Evolutionary conservation across 2,329 filamentous ascomycete genomes (phyloP).

Genomic region (Hortaea sp.): DNA sequence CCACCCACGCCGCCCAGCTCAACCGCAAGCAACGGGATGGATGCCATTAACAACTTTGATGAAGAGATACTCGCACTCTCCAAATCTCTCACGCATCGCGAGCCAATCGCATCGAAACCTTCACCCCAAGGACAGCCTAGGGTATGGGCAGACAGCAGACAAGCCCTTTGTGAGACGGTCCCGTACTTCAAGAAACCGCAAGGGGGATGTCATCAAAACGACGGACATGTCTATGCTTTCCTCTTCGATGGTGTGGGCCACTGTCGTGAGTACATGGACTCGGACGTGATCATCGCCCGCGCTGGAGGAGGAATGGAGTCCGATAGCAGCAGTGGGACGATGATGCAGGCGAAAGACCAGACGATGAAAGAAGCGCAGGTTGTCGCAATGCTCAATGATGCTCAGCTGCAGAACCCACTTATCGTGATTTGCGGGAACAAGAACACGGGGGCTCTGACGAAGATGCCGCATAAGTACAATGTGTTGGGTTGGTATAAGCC

Average conservation of each 20-base stretch:
- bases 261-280: constrained; percentile 47
- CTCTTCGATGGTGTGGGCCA: constrained; percentile 48
- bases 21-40: neutral
- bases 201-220: constrained; percentile 45
- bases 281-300: constrained; percentile 53
- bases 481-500: constrained; percentile 61
- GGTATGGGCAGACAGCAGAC: constrained; percentile 49
- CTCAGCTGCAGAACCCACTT: constrained; percentile 40
- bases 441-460: constrained; percentile 39
- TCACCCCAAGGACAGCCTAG: constrained; percentile 31
- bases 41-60: constrained; percentile 1
- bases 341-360: constrained; percentile 40
- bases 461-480: constrained; percentile 49
- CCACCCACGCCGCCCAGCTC: neutral
- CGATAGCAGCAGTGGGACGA: constrained; percentile 36
- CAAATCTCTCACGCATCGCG: constrained; percentile 14
- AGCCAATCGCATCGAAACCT: constrained; percentile 21
- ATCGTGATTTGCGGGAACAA: constrained; percentile 41
- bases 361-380: constrained; percentile 27
- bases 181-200: constrained; percentile 54
- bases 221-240: constrained; percentile 44
- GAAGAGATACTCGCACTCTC: constrained; percentile 11
- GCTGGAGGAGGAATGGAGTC: constrained; percentile 46
- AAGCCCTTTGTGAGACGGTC: constrained; percentile 54
- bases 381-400: constrained; percentile 37